phyloP scores from a whole-genome alignment of 176 grass and related monocot species.

The Musa troglodytarum region DNA sequence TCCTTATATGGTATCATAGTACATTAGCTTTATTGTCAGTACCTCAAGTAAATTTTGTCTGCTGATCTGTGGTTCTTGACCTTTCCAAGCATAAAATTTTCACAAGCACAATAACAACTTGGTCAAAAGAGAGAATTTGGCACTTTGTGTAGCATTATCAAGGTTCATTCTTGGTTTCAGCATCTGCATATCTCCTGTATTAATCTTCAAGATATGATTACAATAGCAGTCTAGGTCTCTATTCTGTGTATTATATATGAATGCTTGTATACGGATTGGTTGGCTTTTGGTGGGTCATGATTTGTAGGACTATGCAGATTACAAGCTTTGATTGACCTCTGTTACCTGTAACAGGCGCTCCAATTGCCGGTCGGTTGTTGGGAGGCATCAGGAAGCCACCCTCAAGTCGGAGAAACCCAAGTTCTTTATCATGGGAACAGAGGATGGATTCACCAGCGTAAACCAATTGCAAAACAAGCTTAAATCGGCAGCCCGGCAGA shows the following conservation, averaged over 20 bases:
- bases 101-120: too few species aligned
- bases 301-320: too few species aligned
- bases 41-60: too few species aligned
- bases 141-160: not conserved
- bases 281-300: too few species aligned
- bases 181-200: not conserved
- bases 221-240: not conserved
- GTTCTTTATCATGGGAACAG: conserved; percentile 87
- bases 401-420: conserved; percentile 65
- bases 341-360: conserved; percentile 40
- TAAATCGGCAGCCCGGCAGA: not conserved
- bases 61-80: too few species aligned
- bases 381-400: conserved; percentile 76
- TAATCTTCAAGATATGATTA: not conserved
- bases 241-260: too few species aligned
- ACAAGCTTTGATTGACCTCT: too few species aligned
- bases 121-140: too few species aligned
- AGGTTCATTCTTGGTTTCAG: not conserved
- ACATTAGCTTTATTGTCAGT: too few species aligned
- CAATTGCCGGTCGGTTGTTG: conserved; percentile 64
- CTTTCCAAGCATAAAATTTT: too few species aligned
- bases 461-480: conserved; percentile 85
- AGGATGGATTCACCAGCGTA: conserved; percentile 86
- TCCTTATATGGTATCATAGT: too few species aligned
- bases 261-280: too few species aligned